These are phyloP conservation scores for Sinapis alba DNA, from an alignment of 441 rosid genomes.

Conservation along the genomic window DNA sequence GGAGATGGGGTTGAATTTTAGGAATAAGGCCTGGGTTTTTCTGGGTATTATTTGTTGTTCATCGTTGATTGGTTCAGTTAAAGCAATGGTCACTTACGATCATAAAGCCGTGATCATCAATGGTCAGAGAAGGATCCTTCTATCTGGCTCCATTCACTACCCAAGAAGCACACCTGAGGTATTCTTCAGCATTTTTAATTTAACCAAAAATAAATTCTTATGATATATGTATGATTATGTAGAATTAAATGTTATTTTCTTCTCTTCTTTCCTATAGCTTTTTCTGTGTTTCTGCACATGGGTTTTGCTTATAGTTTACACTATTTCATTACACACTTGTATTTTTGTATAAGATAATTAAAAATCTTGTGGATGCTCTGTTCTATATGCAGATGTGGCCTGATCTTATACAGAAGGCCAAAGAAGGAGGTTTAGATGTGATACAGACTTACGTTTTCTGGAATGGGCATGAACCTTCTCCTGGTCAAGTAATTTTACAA, in stretches of 20 bases:
- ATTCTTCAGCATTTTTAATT: neutral
- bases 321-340: neutral
- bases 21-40: conserved; percentile 19
- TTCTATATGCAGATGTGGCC: conserved; percentile 69
- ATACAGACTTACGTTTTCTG: conserved; percentile 71
- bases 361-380: conserved; percentile 10
- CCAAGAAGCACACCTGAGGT: conserved; percentile 86
- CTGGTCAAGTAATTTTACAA: conserved; percentile 50
- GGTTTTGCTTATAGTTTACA: conserved; percentile 16
- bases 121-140: conserved; percentile 64
- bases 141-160: conserved; percentile 79
- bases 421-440: conserved; percentile 70
- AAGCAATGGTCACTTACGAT: conserved; percentile 64
- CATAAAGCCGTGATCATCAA: conserved; percentile 57
- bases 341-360: neutral
- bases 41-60: conserved; percentile 42
- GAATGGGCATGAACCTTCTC: conserved; percentile 79
- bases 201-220: neutral
- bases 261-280: neutral
- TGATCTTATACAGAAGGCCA: conserved; percentile 68
- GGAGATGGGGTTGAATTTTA: conserved; percentile 22
- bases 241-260: neutral
- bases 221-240: neutral
- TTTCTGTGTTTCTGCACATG: conserved; percentile 9
- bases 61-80: conserved; percentile 54